A percentile compares a stretch with the other conserved stretches of the same genome.
Evolutionary conservation across 2,329 filamentous ascomycete genomes (phyloP).

Genomic region (Gaeumannomyces sp.): DNA sequence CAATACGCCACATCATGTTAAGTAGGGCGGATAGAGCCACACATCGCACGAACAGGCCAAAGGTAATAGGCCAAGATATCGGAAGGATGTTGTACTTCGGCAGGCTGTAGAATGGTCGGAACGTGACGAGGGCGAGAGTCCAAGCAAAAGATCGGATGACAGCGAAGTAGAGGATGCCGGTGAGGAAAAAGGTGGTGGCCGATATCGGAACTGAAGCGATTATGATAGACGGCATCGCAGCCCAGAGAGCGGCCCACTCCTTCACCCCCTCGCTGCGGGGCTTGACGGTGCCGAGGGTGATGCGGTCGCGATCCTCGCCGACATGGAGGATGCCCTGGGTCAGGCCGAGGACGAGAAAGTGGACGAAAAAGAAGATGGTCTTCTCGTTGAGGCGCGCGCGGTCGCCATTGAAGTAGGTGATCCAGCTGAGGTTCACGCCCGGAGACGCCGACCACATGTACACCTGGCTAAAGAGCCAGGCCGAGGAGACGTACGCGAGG

Average conservation of each 20-base stretch:
- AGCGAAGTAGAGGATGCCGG: conserved; percentile 56
- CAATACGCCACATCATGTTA: conserved; percentile 66
- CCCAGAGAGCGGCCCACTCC: conserved; percentile 10
- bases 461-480: conserved; percentile 71
- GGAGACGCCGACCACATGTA: conserved; percentile 67
- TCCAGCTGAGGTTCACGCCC: conserved; percentile 60
- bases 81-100: conserved; percentile 63
- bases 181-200: conserved; percentile 36
- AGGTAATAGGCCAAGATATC: conserved; percentile 46
- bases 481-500: conserved; percentile 71
- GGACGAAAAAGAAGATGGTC: conserved; percentile 70
- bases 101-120: conserved; percentile 69
- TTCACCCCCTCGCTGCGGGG: conserved; percentile 15
- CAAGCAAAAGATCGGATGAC: conserved; percentile 60
- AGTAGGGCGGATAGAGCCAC: conserved; percentile 60
- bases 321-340: conserved; percentile 67
- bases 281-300: conserved; percentile 41
- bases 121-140: conserved; percentile 63
- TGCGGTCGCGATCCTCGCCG: conserved; percentile 64
- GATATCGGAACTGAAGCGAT: conserved; percentile 33
- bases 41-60: conserved; percentile 50
- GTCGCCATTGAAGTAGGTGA: conserved; percentile 65
- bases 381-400: conserved; percentile 77
- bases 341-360: conserved; percentile 62
- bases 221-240: conserved; percentile 33